These are phyloP conservation scores for Neoscytalidium dimidiatum DNA, from an alignment of 2,329 filamentous ascomycete species.

Conservation along the genomic window DNA sequence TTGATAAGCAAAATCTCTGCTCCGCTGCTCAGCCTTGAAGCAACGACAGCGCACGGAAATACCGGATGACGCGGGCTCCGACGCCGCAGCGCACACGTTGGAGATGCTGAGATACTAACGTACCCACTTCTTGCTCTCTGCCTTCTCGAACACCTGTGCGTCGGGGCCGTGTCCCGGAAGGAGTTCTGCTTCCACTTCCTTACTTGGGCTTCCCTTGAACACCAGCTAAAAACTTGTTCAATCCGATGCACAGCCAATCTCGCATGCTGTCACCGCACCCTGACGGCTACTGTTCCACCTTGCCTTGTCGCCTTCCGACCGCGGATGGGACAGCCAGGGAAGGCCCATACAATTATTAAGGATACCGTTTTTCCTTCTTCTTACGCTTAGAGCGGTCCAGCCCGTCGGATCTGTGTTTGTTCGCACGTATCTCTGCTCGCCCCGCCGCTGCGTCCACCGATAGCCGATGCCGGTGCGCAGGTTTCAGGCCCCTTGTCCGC, in stretches of 20 bases:
- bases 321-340: background rate
- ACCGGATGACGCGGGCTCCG: background rate
- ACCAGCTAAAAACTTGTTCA: background rate
- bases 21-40: background rate
- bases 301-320: background rate
- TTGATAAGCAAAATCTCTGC: slow-evolving; percentile 1
- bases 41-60: background rate
- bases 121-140: background rate
- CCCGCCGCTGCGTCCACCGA: background rate
- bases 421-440: background rate
- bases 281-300: background rate
- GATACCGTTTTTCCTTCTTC: background rate
- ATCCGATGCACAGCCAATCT: slow-evolving; percentile 5
- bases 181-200: background rate
- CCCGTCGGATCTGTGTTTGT: background rate
- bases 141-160: background rate
- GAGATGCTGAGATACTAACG: too few relatives aligned
- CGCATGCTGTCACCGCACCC: background rate
- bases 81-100: too few relatives aligned
- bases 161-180: background rate
- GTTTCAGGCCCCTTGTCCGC: background rate
- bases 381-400: background rate
- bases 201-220: background rate
- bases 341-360: background rate
- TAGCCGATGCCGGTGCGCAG: background rate